Base-by-base conservation (phyloP, 768 basidiomycete species). In the Tulasnella sp. region DNA sequence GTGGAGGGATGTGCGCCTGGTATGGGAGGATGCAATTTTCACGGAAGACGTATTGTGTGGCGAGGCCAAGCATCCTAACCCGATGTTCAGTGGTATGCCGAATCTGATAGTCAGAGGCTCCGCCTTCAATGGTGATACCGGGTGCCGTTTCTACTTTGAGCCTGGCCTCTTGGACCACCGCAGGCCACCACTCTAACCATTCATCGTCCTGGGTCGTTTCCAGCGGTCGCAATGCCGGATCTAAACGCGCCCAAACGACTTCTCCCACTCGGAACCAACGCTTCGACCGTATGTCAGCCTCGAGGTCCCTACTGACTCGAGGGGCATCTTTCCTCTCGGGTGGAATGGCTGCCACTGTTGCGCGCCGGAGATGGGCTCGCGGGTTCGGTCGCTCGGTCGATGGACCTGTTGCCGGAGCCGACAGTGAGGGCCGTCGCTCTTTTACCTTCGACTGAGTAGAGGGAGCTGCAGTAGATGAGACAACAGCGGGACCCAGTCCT, bases 1-100 rank as follows among this genome's bases (percentile, higher is more conserved):
- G 68, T 1, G 80, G 69, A 7, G 81, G 81, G 3, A 75, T 71
- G 61, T 85, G 77, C 1, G 84, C 82, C 65, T 84, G 84, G 65
- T 90, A 90, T 27, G 88, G 88, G 3, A 91, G 74, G 2, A 88
- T 77, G 56, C 76, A 74, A 15, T 75, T 71, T 62, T 84, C 86
- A 4, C 73, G 70, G 34, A 82, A 70, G 60, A 74, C 67, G 55
- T 75, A 73, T 9, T 75, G 71, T 57, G 74, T 74, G 2, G 75
- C 73, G 34, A 84, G 74, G 25, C 76, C 83, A 19, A 89, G 73
- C 12, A 91, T 72, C 65, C 82, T 80, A 54, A 89, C 73, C 65
- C 79, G 82, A 71, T 90, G 90, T 5, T 73, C 67, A 12, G 74
- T 73, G n/a, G 73, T 78, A 65, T 89, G 85, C 8, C 71, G 68